Percentiles rank a stretch among this genome's conserved stretches.
Conservation (phyloP, 2,329 filamentous ascomycete species). For the Tolypocladium sp. region DNA sequence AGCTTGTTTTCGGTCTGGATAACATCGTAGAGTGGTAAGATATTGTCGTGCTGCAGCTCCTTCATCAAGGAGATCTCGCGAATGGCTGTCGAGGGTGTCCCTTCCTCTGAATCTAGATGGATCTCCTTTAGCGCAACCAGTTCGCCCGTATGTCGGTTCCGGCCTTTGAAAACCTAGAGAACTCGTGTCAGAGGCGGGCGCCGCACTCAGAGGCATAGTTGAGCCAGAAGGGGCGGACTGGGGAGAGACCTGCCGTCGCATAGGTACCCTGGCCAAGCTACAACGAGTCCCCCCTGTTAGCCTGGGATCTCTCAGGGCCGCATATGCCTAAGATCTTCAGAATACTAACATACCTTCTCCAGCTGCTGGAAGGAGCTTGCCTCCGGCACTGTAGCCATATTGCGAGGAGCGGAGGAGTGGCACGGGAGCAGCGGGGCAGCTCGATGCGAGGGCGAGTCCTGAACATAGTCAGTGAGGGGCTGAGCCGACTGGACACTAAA, state of each 20-base stretch:
- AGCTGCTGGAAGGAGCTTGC: background rate
- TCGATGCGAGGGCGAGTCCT: too few species aligned
- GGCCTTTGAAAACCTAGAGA: conserved; percentile 86
- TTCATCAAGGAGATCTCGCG: conserved; percentile 99
- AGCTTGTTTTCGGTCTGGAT: conserved; percentile 99
- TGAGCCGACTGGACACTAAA: too few species aligned
- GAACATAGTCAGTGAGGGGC: too few species aligned
- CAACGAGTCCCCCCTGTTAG: background rate
- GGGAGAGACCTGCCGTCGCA: background rate
- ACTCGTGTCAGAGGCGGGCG: background rate
- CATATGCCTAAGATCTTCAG: background rate
- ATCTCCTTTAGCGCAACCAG: conserved; percentile 97
- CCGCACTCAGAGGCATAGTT: background rate
- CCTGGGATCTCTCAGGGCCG: too few species aligned
- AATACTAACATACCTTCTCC: background rate
- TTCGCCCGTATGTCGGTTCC: conserved; percentile 93
- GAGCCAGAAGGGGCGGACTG: background rate
- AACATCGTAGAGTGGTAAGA: conserved; percentile 93
- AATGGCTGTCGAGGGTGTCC: conserved; percentile 93
- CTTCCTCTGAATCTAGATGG: conserved; percentile 96
- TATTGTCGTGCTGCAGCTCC: conserved; percentile 97
- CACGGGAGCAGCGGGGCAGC: too few species aligned
- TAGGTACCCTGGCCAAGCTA: background rate
- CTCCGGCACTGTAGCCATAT: too few species aligned
- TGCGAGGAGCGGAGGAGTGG: too few species aligned